Base-by-base conservation (phyloP, 2,329 filamentous ascomycete species). In the Periconia macrospinosa region DNA sequence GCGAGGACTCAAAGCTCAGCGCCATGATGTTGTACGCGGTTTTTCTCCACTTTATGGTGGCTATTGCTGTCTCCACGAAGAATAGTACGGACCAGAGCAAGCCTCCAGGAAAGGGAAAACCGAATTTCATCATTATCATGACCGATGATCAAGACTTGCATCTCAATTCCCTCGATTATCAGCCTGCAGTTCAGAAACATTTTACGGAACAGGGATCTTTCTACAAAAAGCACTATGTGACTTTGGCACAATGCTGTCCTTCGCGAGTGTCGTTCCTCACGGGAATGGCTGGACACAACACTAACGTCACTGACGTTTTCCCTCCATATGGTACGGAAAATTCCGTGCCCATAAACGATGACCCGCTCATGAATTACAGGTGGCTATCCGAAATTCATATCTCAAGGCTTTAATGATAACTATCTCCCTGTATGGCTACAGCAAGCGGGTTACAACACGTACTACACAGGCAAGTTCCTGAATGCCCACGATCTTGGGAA, bases 401-500 rank as follows among this genome's bases (percentile, higher is more conserved):
- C 74, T 2, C 78, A 87, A 50, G 86, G 87, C 1, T 78, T 84
- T 53, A 88, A 90, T 53, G 80, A 86, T 1, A 81, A 86, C 41
- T 89, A 86, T 56, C 78, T 90, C 0, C 87, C 87, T 0, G 66
- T 90, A 0, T 91, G 87, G 86, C 72, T 91, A 13, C 85, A 89
- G 58, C 70, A 81, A 6, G 82, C 82, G 0, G 86, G 86, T 0
- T 90, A 90, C 65, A 82, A 83, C 27, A 89, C 87, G 0, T 89
- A 87, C 65, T 90, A 89, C 62, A 83, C 82, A 0, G 87, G 86
- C 19, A 90, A 90, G 65, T 75, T 89, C 1, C 86, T 87, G 71
- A 90, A 90, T 59, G 76, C 79, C 0, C 86, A 88, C 51, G 82
- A 76, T 11, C 50, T 83, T 1, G 62, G 78, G 1, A 89, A 87